Percentiles rank a stretch among this genome's conserved stretches.
phyloP scores from a whole-genome alignment of 805 yeast genomes.

The Myxozyma udenii region DNA sequence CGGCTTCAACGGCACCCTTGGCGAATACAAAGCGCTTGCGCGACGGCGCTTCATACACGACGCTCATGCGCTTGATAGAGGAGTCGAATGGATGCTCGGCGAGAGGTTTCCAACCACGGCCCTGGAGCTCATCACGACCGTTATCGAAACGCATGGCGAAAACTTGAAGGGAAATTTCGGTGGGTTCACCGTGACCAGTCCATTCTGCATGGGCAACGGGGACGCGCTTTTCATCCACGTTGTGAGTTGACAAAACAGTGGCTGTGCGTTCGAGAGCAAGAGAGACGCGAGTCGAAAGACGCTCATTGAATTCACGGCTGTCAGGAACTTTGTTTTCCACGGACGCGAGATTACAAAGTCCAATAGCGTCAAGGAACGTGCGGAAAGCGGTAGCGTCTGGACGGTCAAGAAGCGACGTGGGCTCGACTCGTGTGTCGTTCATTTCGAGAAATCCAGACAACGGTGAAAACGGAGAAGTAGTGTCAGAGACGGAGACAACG shows the following conservation, averaged over 20 bases:
- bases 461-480: constrained; percentile 24
- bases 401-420: not conserved
- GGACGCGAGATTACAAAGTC: constrained; percentile 76
- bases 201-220: constrained; percentile 40
- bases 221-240: too few species aligned
- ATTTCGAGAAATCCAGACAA: constrained; percentile 20
- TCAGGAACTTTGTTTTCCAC: constrained; percentile 44
- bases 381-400: constrained; percentile 2
- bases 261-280: constrained; percentile 4
- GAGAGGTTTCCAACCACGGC: constrained; percentile 45
- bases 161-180: constrained; percentile 84
- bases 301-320: constrained; percentile 39
- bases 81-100: constrained; percentile 78
- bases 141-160: constrained; percentile 59
- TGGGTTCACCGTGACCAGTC: constrained; percentile 86
- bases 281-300: constrained; percentile 17
- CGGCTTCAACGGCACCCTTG: constrained; percentile 76
- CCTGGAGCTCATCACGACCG: constrained; percentile 44
- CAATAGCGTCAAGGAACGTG: constrained; percentile 61
- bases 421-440: constrained; percentile 3
- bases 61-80: constrained; percentile 67
- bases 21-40: constrained; percentile 43
- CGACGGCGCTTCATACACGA: constrained; percentile 45
- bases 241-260: too few species aligned
- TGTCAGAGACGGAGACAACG: constrained; percentile 30